Percentiles rank a stretch among this genome's conserved stretches.
Conservation (phyloP, 495 filamentous ascomycete species). For the Oleoguttula mirabilis region DNA sequence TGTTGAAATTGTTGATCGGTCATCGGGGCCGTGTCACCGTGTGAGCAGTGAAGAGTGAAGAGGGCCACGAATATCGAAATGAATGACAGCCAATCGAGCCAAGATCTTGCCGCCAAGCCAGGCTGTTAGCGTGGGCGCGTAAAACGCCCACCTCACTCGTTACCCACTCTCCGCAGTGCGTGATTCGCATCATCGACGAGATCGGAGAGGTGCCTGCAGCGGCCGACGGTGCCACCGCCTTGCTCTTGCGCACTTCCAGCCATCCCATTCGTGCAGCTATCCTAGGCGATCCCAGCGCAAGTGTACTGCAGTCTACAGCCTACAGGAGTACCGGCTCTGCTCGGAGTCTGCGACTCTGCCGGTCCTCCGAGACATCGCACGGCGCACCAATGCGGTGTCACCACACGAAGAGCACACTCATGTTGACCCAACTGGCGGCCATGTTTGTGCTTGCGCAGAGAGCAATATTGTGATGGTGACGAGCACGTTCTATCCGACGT, state of each 20-base stretch:
- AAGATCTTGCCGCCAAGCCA: background rate
- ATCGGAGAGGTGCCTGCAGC: too few species aligned
- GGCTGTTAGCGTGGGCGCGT: conserved; percentile 1
- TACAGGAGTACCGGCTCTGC: too few species aligned
- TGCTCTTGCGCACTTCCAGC: background rate
- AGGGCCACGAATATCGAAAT: too few species aligned
- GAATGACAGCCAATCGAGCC: conserved; percentile 3
- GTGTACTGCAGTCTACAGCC: background rate
- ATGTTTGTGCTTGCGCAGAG: background rate
- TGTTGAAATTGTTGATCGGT: too few species aligned
- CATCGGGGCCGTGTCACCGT: too few species aligned
- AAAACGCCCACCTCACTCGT: background rate
- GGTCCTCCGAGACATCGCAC: too few species aligned
- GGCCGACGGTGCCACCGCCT: too few species aligned
- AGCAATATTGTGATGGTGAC: background rate
- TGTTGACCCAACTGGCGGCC: background rate
- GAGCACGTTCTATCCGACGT: background rate
- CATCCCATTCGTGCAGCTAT: background rate
- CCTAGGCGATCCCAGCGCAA: background rate
- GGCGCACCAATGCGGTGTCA: too few species aligned
- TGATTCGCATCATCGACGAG: too few species aligned
- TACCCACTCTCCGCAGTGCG: background rate
- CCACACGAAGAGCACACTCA: too few species aligned
- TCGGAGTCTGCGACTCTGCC: too few species aligned
- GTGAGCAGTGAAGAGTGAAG: too few species aligned